These are phyloP conservation scores for Sporisorium reilianum DNA, from an alignment of 1,284 basidiomycete species.

Conservation along the genomic window DNA sequence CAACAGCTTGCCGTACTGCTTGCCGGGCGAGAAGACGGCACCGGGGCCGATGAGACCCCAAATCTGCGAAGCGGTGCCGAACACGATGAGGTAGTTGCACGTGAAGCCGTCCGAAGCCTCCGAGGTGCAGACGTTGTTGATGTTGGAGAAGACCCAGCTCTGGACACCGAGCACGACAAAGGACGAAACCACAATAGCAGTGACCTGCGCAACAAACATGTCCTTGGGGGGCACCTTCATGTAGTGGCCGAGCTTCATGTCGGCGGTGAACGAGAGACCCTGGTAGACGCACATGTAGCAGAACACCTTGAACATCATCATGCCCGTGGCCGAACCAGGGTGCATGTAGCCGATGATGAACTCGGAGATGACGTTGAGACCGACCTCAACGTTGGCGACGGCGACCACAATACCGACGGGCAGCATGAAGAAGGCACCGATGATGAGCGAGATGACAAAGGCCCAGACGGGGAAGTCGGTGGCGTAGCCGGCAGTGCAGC, in stretches of 20 bases:
- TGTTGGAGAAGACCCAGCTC: constrained; percentile 80
- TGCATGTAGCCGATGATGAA: constrained; percentile 81
- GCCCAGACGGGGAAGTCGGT: constrained; percentile 83
- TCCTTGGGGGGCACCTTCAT: constrained; percentile 74
- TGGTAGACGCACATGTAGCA: constrained; percentile 77
- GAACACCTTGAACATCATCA: constrained; percentile 84
- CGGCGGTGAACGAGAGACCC: constrained; percentile 75
- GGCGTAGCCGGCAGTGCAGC: constrained; percentile 78
- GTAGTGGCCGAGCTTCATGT: constrained; percentile 73
- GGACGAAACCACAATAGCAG: constrained; percentile 77
- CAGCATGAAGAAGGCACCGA: constrained; percentile 76
- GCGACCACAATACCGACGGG: constrained; percentile 84
- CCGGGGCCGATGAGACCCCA: constrained; percentile 71
- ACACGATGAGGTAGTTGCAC: constrained; percentile 57
- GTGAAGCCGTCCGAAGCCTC: constrained; percentile 64
- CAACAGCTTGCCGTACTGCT: constrained; percentile 56
- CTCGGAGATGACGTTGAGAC: constrained; percentile 77
- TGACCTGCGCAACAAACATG: constrained; percentile 75
- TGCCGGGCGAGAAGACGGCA: constrained; percentile 56
- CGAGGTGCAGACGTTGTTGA: constrained; percentile 77
- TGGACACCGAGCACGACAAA: constrained; percentile 73
- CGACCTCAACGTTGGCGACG: constrained; percentile 83
- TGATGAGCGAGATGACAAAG: constrained; percentile 74
- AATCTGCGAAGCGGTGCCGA: constrained; percentile 62
- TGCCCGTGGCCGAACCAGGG: constrained; percentile 81